phyloP scores from a whole-genome alignment of 2,329 filamentous ascomycete genomes.

The Pseudocercospora vitis region DNA sequence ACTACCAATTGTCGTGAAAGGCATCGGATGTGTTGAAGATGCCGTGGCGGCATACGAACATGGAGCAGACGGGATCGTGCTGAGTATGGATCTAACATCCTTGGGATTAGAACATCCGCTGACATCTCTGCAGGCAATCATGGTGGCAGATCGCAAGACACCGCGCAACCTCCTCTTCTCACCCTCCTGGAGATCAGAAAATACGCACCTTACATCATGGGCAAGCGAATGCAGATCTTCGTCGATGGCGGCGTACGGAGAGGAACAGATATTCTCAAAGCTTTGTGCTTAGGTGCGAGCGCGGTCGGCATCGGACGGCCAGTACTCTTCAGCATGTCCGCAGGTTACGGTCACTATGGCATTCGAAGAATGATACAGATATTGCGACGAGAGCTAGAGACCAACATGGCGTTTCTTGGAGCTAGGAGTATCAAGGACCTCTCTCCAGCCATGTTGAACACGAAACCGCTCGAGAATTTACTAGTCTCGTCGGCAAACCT shows the following conservation, averaged over 20 bases:
- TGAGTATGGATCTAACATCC: constrained; percentile 8
- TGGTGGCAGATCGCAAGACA: constrained; percentile 53
- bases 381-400: constrained; percentile 59
- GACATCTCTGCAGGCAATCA: constrained; percentile 42
- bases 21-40: constrained; percentile 43
- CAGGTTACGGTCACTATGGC: constrained; percentile 60
- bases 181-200: constrained; percentile 62
- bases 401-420: constrained; percentile 64
- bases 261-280: constrained; percentile 69
- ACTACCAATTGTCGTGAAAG: constrained; percentile 41
- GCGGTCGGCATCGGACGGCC: constrained; percentile 62
- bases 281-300: constrained; percentile 62
- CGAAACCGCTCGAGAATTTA: constrained; percentile 29
- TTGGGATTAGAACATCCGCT: not conserved
- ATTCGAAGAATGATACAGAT: constrained; percentile 48
- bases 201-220: constrained; percentile 53
- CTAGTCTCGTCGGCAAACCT: constrained; percentile 47
- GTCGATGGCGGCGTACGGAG: constrained; percentile 64
- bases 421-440: constrained; percentile 59
- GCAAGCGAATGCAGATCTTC: constrained; percentile 50
- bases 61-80: constrained; percentile 46
- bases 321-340: constrained; percentile 53
- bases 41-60: constrained; percentile 43
- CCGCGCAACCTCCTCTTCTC: constrained; percentile 55
- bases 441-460: constrained; percentile 59